phyloP scores from a whole-genome alignment of 176 grass and related monocot genomes.

The Tillandsia leiboldiana region DNA sequence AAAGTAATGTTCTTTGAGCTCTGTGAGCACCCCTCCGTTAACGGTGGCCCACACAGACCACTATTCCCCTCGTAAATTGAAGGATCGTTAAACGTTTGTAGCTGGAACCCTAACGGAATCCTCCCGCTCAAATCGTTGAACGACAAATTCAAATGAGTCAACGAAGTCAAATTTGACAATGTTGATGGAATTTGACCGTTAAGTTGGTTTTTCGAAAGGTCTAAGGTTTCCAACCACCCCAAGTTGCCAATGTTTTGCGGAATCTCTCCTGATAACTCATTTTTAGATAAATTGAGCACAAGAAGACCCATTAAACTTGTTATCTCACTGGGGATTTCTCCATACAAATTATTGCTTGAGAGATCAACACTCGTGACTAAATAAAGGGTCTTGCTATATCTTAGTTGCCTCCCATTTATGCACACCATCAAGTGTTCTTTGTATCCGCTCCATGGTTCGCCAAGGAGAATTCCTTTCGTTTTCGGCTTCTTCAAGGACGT shows the following conservation, averaged over 20 bases:
- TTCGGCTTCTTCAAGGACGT: background rate
- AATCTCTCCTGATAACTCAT: background rate
- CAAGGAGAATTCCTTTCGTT: background rate
- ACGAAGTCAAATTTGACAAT: background rate
- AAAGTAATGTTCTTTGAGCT: background rate
- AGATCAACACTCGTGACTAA: background rate
- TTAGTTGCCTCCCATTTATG: background rate
- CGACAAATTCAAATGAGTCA: constrained; percentile 5
- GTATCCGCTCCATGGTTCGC: background rate
- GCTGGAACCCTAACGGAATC: constrained; percentile 3
- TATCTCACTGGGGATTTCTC: constrained; percentile 5
- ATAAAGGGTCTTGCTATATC: background rate
- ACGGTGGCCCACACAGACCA: background rate
- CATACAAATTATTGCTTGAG: constrained; percentile 4
- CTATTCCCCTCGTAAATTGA: background rate
- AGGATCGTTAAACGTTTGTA: background rate
- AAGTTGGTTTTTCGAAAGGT: constrained; percentile 9
- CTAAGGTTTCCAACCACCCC: background rate
- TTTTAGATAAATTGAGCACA: background rate
- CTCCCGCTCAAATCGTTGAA: background rate
- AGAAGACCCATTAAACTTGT: background rate
- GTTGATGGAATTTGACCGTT: background rate
- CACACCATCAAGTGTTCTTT: background rate
- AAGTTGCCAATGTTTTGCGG: background rate
- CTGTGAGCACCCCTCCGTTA: background rate